These are phyloP conservation scores for Linaria vulgaris DNA, from an alignment of 257 asterid species.

Conservation along the genomic window DNA sequence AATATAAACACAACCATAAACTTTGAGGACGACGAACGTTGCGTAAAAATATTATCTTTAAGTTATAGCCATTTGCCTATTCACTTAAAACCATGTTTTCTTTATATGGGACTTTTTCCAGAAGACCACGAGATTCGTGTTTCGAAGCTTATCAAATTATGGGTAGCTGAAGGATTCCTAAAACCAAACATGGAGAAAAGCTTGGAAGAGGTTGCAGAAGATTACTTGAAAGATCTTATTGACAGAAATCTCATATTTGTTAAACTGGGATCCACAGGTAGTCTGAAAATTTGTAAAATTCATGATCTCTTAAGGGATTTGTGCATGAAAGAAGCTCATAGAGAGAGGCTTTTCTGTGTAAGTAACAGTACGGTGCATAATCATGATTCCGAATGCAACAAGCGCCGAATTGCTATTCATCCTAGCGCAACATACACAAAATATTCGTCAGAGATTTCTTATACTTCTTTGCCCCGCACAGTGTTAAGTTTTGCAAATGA, in stretches of 20 bases:
- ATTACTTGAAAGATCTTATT: too few species aligned
- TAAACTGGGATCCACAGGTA: not conserved
- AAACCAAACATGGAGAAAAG: too few species aligned
- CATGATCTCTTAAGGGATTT: conserved; percentile 9
- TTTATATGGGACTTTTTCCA: too few species aligned
- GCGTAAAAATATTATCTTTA: too few species aligned
- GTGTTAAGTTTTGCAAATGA: too few species aligned
- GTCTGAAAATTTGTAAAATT: not conserved
- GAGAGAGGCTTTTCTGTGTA: not conserved
- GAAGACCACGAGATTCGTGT: not conserved
- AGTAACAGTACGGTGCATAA: not conserved
- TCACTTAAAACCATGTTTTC: too few species aligned
- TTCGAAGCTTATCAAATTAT: not conserved
- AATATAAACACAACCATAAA: too few species aligned
- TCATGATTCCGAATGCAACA: not conserved
- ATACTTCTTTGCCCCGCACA: not conserved
- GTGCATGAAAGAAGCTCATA: not conserved
- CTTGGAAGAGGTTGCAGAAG: too few species aligned
- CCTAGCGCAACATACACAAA: not conserved
- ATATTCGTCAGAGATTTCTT: not conserved
- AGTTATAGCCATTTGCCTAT: too few species aligned
- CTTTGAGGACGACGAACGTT: too few species aligned
- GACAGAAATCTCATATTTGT: too few species aligned
- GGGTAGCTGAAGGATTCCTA: conserved; percentile 8
- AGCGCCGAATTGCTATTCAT: conserved; percentile 2